Evolutionary conservation across 257 asterid genomes (phyloP).

Genomic region (Petunia secreta): DNA sequence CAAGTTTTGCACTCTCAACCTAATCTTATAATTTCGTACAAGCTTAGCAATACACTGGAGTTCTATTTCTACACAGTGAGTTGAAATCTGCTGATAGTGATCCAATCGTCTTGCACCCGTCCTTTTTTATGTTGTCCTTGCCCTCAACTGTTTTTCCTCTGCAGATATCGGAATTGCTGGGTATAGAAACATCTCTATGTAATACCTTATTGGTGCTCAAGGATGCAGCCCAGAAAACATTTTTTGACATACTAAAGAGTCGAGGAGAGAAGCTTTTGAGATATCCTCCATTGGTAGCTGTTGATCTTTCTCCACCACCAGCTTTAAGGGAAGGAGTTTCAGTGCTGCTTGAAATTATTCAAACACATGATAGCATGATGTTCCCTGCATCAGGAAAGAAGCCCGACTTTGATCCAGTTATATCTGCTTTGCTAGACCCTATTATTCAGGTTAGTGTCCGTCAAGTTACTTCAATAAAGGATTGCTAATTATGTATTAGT

Average conservation of each 20-base stretch:
- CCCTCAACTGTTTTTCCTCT: slow-evolving; percentile 27
- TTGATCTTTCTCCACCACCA: slow-evolving; percentile 92
- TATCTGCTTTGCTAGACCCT: slow-evolving; percentile 95
- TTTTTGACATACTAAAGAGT: slow-evolving; percentile 81
- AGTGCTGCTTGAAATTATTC: slow-evolving; percentile 85
- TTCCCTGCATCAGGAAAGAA: slow-evolving; percentile 70
- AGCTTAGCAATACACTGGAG: slow-evolving; percentile 89
- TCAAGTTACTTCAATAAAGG: slow-evolving; percentile 1
- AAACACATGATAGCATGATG: slow-evolving; percentile 88
- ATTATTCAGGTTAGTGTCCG: slow-evolving; percentile 73
- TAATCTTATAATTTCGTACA: slow-evolving; percentile 80
- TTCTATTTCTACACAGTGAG: slow-evolving; percentile 96
- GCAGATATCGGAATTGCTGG: slow-evolving; percentile 91
- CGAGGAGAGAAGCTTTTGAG: slow-evolving; percentile 95
- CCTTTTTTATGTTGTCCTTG: slow-evolving; percentile 26
- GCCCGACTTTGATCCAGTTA: slow-evolving; percentile 83
- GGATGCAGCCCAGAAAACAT: slow-evolving; percentile 94
- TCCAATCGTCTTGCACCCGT: slow-evolving; percentile 24
- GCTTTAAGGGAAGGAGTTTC: slow-evolving; percentile 92
- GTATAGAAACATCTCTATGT: slow-evolving; percentile 88
- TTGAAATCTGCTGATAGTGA: slow-evolving; percentile 24
- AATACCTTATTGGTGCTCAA: slow-evolving; percentile 89
- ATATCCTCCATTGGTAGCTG: slow-evolving; percentile 91
- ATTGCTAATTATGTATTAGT: background rate
- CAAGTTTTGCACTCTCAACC: slow-evolving; percentile 99